Evolutionary conservation across 805 yeast species (phyloP).

Genomic region (Helenozyma baotianmanensis): DNA sequence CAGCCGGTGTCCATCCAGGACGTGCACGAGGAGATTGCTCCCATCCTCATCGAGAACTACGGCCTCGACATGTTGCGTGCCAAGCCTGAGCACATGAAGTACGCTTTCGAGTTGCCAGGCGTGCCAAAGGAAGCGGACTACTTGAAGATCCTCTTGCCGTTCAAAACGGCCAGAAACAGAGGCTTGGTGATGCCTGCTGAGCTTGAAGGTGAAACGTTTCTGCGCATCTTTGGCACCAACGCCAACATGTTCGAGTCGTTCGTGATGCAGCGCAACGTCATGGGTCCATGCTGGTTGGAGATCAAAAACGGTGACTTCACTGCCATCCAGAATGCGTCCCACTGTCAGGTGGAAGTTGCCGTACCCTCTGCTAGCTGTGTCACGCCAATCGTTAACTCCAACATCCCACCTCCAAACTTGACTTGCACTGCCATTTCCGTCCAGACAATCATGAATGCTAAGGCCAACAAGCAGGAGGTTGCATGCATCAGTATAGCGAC

Average conservation of each 20-base stretch:
- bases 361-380: constrained; percentile 47
- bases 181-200: constrained; percentile 52
- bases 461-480: constrained; percentile 76
- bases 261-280: constrained; percentile 73
- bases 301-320: constrained; percentile 59
- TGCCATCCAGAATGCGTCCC: constrained; percentile 60
- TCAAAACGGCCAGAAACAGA: constrained; percentile 53
- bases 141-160: constrained; percentile 73
- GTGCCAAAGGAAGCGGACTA: constrained; percentile 80
- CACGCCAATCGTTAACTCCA: constrained; percentile 42
- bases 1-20: constrained; percentile 52
- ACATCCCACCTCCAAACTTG: constrained; percentile 55
- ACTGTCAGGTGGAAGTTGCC: constrained; percentile 73
- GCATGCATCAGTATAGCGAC: constrained; percentile 78
- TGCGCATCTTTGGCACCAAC: constrained; percentile 74
- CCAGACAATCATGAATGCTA: constrained; percentile 74
- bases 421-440: constrained; percentile 72
- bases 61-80: constrained; percentile 62
- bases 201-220: constrained; percentile 70
- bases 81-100: constrained; percentile 68
- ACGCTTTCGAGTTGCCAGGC: constrained; percentile 82
- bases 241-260: constrained; percentile 78
- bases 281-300: constrained; percentile 98
- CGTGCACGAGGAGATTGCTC: constrained; percentile 72
- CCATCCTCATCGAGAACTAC: constrained; percentile 56